These are phyloP conservation scores for Geotrichum carabidarum DNA, from an alignment of 1,139 yeast species.

Conservation along the genomic window DNA sequence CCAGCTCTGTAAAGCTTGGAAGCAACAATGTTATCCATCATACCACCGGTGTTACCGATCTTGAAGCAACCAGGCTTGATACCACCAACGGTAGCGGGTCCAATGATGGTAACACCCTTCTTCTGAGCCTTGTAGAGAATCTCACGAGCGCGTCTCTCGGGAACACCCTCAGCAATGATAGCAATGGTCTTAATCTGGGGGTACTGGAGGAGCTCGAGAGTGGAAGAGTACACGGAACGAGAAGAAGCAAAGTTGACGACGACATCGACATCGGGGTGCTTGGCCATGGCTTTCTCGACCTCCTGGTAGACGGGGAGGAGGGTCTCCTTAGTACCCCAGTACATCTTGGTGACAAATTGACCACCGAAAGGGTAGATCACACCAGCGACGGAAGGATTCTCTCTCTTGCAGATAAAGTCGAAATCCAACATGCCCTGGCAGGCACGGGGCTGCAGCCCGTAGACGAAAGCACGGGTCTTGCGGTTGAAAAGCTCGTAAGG, in stretches of 20 bases:
- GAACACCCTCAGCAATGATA: conserved; percentile 48
- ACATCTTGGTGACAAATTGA: conserved; percentile 45
- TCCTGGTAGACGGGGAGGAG: conserved; percentile 45
- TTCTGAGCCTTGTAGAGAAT: conserved; percentile 42
- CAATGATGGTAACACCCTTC: conserved; percentile 46
- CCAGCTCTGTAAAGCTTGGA: conserved; percentile 48
- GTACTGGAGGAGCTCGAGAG: conserved; percentile 45
- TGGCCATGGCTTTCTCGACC: conserved; percentile 40
- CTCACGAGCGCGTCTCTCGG: conserved; percentile 48
- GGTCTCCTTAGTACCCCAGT: conserved; percentile 49
- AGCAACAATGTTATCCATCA: conserved; percentile 49
- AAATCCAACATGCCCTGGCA: conserved; percentile 49
- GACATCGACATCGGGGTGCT: conserved; percentile 47
- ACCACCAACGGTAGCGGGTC: conserved; percentile 49
- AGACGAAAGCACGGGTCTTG: conserved; percentile 44
- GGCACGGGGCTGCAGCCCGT: conserved; percentile 44
- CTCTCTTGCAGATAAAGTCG: conserved; percentile 45
- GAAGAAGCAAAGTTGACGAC: conserved; percentile 48
- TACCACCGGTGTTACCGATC: conserved; percentile 48
- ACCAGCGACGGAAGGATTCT: conserved; percentile 46
- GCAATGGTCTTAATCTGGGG: conserved; percentile 47
- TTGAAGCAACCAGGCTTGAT: conserved; percentile 49
- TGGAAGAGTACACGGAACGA: conserved; percentile 45
- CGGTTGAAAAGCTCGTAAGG: conserved; percentile 41
- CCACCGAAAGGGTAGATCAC: conserved; percentile 47